phyloP scores from a whole-genome alignment of 208 protist genomes.

The Wallacemonas sp. region DNA sequence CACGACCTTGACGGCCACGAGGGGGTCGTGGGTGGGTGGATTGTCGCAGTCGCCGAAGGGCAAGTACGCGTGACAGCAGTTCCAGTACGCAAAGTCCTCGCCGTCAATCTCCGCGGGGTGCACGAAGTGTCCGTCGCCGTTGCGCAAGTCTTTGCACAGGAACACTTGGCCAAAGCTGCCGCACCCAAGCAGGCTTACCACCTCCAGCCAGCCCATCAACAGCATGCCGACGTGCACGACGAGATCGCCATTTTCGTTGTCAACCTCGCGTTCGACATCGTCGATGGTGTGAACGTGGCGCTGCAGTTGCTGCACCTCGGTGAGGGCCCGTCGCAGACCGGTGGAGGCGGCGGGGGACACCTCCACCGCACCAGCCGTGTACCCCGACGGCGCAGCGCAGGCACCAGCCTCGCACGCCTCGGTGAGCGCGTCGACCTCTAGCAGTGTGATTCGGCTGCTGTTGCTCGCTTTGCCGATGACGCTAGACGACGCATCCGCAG shows the following conservation, averaged over 20 bases:
- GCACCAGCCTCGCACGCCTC: neutral
- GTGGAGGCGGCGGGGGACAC: slow-evolving; percentile 8
- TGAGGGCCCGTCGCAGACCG: slow-evolving; percentile 37
- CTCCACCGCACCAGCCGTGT: slow-evolving; percentile 1
- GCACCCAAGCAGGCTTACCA: slow-evolving; percentile 70
- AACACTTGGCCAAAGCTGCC: slow-evolving; percentile 88
- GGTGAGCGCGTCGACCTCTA: neutral
- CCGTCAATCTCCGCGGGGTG: slow-evolving; percentile 67
- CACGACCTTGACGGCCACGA: slow-evolving; percentile 86
- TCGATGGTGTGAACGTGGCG: slow-evolving; percentile 72
- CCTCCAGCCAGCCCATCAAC: slow-evolving; percentile 81
- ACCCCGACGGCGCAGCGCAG: neutral
- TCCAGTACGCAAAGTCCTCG: slow-evolving; percentile 84
- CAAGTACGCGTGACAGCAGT: slow-evolving; percentile 76
- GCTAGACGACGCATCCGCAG: neutral
- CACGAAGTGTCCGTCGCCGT: slow-evolving; percentile 60
- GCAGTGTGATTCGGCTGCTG: slow-evolving; percentile 1
- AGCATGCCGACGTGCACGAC: slow-evolving; percentile 83
- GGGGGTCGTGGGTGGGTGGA: slow-evolving; percentile 44
- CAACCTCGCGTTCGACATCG: slow-evolving; percentile 55
- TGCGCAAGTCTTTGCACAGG: slow-evolving; percentile 82
- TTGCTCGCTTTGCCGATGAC: neutral
- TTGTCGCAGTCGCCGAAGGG: slow-evolving; percentile 69
- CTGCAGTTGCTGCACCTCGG: slow-evolving; percentile 36
- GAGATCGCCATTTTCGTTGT: slow-evolving; percentile 73